Conservation (phyloP, 2,329 filamentous ascomycete genomes). For the Grosmannia clavigera region DNA sequence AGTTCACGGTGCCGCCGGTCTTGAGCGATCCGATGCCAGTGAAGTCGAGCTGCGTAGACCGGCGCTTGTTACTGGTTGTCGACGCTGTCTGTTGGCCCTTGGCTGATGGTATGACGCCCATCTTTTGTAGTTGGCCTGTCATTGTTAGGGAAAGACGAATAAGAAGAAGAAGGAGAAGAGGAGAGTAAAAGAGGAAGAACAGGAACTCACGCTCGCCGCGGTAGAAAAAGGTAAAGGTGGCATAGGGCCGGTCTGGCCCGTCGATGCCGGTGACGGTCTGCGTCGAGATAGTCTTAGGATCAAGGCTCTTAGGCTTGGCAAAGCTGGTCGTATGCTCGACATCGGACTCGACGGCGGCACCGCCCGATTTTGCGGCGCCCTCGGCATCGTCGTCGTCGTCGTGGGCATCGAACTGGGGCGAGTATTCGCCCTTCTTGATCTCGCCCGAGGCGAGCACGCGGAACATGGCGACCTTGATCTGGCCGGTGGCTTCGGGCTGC, state of each 20-base stretch:
- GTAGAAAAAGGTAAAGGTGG: conserved; percentile 96
- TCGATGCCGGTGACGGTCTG: conserved; percentile 99
- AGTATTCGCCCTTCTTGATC: conserved; percentile 96
- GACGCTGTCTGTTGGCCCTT: conserved; percentile 53
- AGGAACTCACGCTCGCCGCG: conserved; percentile 71
- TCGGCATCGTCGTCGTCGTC: conserved; percentile 73
- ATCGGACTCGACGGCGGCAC: conserved; percentile 58
- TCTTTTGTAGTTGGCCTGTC: conserved; percentile 85
- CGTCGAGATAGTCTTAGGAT: conserved; percentile 95
- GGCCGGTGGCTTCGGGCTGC: conserved; percentile 83
- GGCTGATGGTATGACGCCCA: conserved; percentile 67
- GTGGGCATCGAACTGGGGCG: conserved; percentile 91
- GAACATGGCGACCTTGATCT: conserved; percentile 97
- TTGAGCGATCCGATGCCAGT: conserved; percentile 75
- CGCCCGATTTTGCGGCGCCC: conserved; percentile 30
- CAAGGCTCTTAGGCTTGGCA: conserved; percentile 87
- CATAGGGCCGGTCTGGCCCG: conserved; percentile 89
- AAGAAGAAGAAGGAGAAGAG: neutral
- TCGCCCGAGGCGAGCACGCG: conserved; percentile 90
- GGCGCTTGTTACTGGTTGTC: conserved; percentile 55
- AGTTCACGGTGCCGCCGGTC: conserved; percentile 76
- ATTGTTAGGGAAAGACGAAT: neutral
- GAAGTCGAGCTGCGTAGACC: conserved; percentile 76
- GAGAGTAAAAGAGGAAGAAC: too few species aligned
- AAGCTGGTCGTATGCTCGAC: conserved; percentile 97